Conservation (phyloP, 2,329 filamentous ascomycete species). For the Bipolaris bicolor region DNA sequence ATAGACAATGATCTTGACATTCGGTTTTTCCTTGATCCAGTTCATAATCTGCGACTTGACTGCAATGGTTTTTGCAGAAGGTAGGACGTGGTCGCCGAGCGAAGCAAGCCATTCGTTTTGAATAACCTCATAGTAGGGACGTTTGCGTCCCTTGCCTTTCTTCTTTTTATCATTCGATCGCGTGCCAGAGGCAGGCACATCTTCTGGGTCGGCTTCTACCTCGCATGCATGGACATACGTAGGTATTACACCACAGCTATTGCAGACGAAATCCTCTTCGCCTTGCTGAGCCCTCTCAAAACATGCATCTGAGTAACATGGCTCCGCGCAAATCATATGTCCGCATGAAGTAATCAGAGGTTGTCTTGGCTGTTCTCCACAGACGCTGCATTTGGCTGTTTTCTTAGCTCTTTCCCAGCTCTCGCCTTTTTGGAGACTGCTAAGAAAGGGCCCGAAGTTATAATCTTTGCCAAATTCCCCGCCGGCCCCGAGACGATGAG, state of each 20-base stretch:
- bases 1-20: conserved; percentile 65
- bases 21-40: conserved; percentile 53
- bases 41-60: conserved; percentile 55
- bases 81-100: conserved; percentile 47
- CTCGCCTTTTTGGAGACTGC: conserved; percentile 39
- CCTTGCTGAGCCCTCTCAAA: conserved; percentile 34
- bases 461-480: conserved; percentile 46
- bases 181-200: conserved; percentile 18
- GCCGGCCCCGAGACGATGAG: background rate
- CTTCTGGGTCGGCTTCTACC: conserved; percentile 16
- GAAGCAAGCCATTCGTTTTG: conserved; percentile 48
- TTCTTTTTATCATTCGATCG: conserved; percentile 25
- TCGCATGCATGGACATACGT: conserved; percentile 29
- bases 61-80: conserved; percentile 55
- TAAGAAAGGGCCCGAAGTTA: conserved; percentile 52
- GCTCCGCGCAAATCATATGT: conserved; percentile 61
- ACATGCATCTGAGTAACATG: conserved; percentile 52
- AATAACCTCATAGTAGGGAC: conserved; percentile 37
- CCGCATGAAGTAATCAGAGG: conserved; percentile 59
- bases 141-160: conserved; percentile 19
- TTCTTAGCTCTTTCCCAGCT: conserved; percentile 51
- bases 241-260: conserved; percentile 43
- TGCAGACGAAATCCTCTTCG: conserved; percentile 29
- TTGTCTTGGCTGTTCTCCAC: conserved; percentile 47
- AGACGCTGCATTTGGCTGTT: conserved; percentile 53